A percentile compares a stretch with the other conserved stretches of the same genome.
Conservation (phyloP, 768 basidiomycete genomes). For the Glaciozyma martinii region DNA sequence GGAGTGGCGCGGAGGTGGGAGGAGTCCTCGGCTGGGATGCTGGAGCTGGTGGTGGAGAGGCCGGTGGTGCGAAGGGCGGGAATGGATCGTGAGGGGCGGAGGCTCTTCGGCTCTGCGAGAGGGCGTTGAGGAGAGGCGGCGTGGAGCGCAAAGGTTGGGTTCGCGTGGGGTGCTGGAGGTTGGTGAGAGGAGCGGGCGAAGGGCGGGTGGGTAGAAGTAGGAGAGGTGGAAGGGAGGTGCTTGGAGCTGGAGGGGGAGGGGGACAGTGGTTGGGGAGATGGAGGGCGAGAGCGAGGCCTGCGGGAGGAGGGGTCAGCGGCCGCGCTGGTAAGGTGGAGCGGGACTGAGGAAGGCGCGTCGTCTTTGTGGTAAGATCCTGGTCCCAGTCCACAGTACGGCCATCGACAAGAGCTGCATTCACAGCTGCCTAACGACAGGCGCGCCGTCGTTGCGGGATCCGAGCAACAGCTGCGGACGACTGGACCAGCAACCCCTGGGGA, state of each 20-base stretch:
- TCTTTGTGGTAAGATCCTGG: no score
- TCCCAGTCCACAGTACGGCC: no score
- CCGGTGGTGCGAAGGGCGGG: slow-evolving; percentile 10
- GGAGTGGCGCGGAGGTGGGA: not conserved
- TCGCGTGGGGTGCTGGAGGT: not conserved
- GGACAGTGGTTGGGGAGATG: not conserved
- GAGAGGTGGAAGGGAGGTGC: no score
- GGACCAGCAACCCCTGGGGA: not conserved
- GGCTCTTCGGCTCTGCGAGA: not conserved
- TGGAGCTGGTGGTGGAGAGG: no score
- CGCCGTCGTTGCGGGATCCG: no score
- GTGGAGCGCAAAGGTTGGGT: not conserved
- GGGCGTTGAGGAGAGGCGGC: not conserved
- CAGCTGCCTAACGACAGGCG: no score
- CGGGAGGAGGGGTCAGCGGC: not conserved
- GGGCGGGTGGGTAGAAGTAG: not conserved
- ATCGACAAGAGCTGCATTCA: no score
- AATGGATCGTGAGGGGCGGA: slow-evolving; percentile 21
- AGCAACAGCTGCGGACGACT: not conserved
- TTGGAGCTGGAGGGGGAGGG: not conserved
- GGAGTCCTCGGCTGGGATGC: not conserved
- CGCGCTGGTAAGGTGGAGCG: not conserved
- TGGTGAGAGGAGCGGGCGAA: slow-evolving; percentile 15
- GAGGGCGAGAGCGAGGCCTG: slow-evolving; percentile 5
- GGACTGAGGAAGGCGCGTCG: not conserved